Evolutionary conservation across 2,329 filamentous ascomycete species (phyloP).

Genomic region (Nothomitra cinnamomea): DNA sequence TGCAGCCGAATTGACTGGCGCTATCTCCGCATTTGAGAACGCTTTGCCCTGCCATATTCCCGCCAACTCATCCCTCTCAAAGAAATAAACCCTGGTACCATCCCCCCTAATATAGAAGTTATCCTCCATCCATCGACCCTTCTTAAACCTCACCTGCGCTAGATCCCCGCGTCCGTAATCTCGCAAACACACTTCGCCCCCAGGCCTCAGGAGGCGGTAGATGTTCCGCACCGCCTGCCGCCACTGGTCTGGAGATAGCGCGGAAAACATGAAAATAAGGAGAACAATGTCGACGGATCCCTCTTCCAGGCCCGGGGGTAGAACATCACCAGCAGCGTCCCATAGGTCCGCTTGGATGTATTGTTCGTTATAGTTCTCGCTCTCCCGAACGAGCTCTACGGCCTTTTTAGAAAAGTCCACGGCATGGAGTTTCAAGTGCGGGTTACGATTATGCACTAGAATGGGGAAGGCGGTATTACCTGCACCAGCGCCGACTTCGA

Average conservation of each 20-base stretch:
- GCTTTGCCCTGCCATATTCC: slow-evolving; percentile 53
- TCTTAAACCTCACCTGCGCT: slow-evolving; percentile 93
- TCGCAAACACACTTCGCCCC: slow-evolving; percentile 84
- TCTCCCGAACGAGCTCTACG: slow-evolving; percentile 74
- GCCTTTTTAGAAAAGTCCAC: slow-evolving; percentile 95
- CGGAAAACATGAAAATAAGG: slow-evolving; percentile 95
- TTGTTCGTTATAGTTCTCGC: slow-evolving; percentile 55
- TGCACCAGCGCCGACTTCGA: slow-evolving; percentile 89
- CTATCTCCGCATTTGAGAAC: neutral
- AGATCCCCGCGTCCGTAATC: slow-evolving; percentile 94
- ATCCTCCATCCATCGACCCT: slow-evolving; percentile 81
- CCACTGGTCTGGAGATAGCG: slow-evolving; percentile 76
- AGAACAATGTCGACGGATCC: slow-evolving; percentile 81
- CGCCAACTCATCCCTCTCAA: slow-evolving; percentile 68
- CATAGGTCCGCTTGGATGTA: slow-evolving; percentile 82
- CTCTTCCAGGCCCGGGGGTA: slow-evolving; percentile 62
- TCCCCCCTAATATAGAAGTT: slow-evolving; percentile 96
- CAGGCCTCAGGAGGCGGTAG: slow-evolving; percentile 68
- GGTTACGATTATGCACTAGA: slow-evolving; percentile 67
- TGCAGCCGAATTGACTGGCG: neutral
- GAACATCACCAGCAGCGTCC: slow-evolving; percentile 51
- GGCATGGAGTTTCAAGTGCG: slow-evolving; percentile 66
- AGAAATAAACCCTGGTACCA: slow-evolving; percentile 94
- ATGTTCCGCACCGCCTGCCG: slow-evolving; percentile 65
- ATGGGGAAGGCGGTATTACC: slow-evolving; percentile 95